phyloP scores from a whole-genome alignment of 768 basidiomycete species.

The Trametes meyenii region DNA sequence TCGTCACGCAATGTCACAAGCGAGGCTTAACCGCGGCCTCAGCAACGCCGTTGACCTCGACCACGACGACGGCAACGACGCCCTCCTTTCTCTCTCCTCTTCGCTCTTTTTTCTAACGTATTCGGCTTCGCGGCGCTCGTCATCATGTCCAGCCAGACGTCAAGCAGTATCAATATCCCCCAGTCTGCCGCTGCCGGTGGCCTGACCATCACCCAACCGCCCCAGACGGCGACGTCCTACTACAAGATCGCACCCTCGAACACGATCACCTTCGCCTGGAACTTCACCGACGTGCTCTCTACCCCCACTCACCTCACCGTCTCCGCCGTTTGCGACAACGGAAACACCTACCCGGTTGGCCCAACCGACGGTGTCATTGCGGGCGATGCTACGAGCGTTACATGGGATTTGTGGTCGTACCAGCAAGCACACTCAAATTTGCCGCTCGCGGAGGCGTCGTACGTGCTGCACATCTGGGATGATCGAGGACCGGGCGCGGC shows the following conservation, averaged over 20 bases:
- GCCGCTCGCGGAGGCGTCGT: slow-evolving; percentile 75
- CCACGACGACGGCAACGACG: slow-evolving; percentile 13
- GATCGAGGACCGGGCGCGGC: slow-evolving; percentile 71
- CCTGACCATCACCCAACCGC: slow-evolving; percentile 79
- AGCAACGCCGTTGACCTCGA: background rate
- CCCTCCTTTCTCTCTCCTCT: slow-evolving; percentile 6
- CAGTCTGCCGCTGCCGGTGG: slow-evolving; percentile 59
- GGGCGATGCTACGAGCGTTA: slow-evolving; percentile 68
- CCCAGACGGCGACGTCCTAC: slow-evolving; percentile 78
- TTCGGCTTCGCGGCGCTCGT: slow-evolving; percentile 1
- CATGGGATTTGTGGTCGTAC: slow-evolving; percentile 83
- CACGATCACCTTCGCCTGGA: slow-evolving; percentile 89
- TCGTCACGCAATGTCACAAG: background rate
- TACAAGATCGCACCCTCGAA: slow-evolving; percentile 82
- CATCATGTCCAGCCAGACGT: slow-evolving; percentile 3
- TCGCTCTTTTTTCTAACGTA: background rate
- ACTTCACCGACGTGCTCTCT: slow-evolving; percentile 72
- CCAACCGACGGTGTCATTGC: slow-evolving; percentile 72
- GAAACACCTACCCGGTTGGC: slow-evolving; percentile 88
- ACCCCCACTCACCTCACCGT: slow-evolving; percentile 79
- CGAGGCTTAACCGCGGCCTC: slow-evolving; percentile 5
- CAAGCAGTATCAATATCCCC: slow-evolving; percentile 42
- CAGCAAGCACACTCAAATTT: slow-evolving; percentile 61
- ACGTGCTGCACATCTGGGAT: slow-evolving; percentile 80
- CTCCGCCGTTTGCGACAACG: slow-evolving; percentile 81